Percentiles rank a stretch among this genome's conserved stretches.
These are phyloP conservation scores for Leishmania martiniquensis DNA, from an alignment of 208 protist species.

Conservation along the genomic window DNA sequence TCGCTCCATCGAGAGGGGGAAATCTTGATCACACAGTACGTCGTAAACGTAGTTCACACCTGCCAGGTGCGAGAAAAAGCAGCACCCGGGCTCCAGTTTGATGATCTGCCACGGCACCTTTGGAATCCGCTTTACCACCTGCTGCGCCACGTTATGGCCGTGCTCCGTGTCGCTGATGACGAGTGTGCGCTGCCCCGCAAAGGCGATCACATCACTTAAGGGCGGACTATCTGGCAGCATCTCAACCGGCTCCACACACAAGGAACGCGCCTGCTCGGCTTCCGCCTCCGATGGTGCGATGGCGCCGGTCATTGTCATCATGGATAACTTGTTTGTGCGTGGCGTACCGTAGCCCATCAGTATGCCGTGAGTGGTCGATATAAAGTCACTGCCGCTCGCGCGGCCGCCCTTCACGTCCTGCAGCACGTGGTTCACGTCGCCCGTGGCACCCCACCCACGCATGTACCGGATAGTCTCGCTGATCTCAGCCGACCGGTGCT, in stretches of 20 bases:
- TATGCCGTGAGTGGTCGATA: constrained; percentile 76
- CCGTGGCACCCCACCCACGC: constrained; percentile 71
- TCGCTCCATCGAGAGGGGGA: constrained; percentile 78
- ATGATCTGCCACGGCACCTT: constrained; percentile 76
- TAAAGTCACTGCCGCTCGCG: constrained; percentile 74
- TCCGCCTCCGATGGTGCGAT: constrained; percentile 40
- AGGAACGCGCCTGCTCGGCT: constrained; percentile 42
- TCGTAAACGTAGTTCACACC: constrained; percentile 82
- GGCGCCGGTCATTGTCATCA: constrained; percentile 55
- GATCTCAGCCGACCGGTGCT: constrained; percentile 78
- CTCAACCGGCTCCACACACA: constrained; percentile 73
- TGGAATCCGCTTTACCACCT: constrained; percentile 40
- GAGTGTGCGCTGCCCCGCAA: constrained; percentile 73
- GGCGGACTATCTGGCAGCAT: constrained; percentile 73
- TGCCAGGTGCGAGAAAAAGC: constrained; percentile 75
- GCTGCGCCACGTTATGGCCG: constrained; percentile 58
- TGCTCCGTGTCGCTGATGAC: constrained; percentile 63
- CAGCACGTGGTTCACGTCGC: constrained; percentile 76
- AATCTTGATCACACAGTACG: constrained; percentile 90
- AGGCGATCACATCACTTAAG: constrained; percentile 76
- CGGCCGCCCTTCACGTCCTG: constrained; percentile 74
- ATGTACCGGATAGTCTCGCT: constrained; percentile 91
- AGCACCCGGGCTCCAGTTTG: constrained; percentile 75
- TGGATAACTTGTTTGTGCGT: constrained; percentile 74
- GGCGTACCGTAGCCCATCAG: constrained; percentile 76